Percentiles rank a stretch among this genome's conserved stretches.
phyloP scores from a whole-genome alignment of 371 early-diverging fungal species.

The Mortierella sp. region DNA sequence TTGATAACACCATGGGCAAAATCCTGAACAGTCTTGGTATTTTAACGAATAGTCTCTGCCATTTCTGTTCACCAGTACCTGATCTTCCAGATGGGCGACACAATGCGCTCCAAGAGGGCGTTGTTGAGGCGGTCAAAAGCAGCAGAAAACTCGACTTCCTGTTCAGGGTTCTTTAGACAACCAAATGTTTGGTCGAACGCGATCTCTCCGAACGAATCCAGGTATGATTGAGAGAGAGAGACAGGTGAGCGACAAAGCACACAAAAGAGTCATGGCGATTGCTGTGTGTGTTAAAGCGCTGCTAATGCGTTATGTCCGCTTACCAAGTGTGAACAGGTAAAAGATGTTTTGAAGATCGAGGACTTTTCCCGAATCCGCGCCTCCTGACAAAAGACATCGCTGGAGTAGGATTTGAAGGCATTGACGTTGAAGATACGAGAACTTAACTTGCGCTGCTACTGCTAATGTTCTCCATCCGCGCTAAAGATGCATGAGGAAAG shows the following conservation, averaged over 20 bases:
- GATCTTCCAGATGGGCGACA: constrained; percentile 55
- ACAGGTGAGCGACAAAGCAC: background rate
- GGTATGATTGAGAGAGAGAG: background rate
- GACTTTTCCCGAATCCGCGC: constrained; percentile 50
- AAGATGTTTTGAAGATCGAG: constrained; percentile 64
- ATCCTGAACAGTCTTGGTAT: constrained; percentile 38
- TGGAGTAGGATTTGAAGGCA: constrained; percentile 68
- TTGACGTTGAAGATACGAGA: constrained; percentile 77
- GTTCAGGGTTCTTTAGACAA: constrained; percentile 31
- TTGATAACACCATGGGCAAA: constrained; percentile 64
- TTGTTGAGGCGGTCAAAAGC: constrained; percentile 68
- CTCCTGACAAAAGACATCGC: constrained; percentile 63
- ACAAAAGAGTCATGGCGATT: background rate
- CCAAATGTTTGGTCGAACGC: constrained; percentile 59
- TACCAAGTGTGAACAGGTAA: constrained; percentile 62
- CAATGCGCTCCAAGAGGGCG: constrained; percentile 35
- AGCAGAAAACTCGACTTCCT: constrained; percentile 60
- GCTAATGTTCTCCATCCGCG: constrained; percentile 76
- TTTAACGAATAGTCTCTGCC: constrained; percentile 22
- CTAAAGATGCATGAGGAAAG: constrained; percentile 72
- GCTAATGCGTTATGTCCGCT: background rate
- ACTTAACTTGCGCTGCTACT: constrained; percentile 75
- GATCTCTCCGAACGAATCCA: constrained; percentile 62
- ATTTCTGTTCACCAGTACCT: constrained; percentile 50
- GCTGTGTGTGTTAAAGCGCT: background rate